Conservation (phyloP, 352 stramenopile species). For the Globisporangium solare region DNA sequence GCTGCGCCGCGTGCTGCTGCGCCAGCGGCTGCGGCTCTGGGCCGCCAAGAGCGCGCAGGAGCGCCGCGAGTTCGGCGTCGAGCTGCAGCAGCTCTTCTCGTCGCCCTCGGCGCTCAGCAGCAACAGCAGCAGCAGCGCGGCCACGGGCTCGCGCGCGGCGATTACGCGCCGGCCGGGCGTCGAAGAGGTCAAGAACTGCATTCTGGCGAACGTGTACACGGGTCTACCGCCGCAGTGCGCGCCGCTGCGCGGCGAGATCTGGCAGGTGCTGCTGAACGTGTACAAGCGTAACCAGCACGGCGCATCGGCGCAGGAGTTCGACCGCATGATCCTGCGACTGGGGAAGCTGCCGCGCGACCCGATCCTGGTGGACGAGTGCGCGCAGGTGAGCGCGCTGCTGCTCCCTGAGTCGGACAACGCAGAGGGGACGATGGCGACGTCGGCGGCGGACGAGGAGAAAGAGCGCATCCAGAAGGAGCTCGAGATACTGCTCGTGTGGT, state of each 20-base stretch:
- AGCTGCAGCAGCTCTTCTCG: slow-evolving; percentile 59
- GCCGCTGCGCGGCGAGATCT: slow-evolving; percentile 61
- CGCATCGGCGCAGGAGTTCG: slow-evolving; percentile 63
- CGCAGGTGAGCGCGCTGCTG: slow-evolving; percentile 36
- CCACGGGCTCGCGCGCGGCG: slow-evolving; percentile 22
- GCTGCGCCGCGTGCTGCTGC: slow-evolving; percentile 41
- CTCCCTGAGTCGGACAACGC: not conserved
- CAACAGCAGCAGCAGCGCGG: slow-evolving; percentile 1
- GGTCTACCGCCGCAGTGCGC: slow-evolving; percentile 48
- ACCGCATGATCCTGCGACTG: slow-evolving; percentile 59
- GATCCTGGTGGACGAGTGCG: slow-evolving; percentile 54
- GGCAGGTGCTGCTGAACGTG: slow-evolving; percentile 78
- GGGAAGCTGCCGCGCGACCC: slow-evolving; percentile 61
- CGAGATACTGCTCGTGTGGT: slow-evolving; percentile 77
- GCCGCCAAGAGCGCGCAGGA: slow-evolving; percentile 54
- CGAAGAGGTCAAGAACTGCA: slow-evolving; percentile 62
- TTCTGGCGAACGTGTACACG: slow-evolving; percentile 41
- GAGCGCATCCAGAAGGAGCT: slow-evolving; percentile 51
- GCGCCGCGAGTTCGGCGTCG: slow-evolving; percentile 40
- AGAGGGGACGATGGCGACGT: not conserved
- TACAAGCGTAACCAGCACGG: slow-evolving; percentile 78
- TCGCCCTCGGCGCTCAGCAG: slow-evolving; percentile 23
- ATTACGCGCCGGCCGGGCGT: slow-evolving; percentile 70
- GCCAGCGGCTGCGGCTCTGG: slow-evolving; percentile 50
- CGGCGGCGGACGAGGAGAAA: slow-evolving; percentile 6